Evolutionary conservation across 1,139 yeast genomes (phyloP), one percentile per base, ranked within the genome.

Genomic region (Protomyces inundatus): DNA sequence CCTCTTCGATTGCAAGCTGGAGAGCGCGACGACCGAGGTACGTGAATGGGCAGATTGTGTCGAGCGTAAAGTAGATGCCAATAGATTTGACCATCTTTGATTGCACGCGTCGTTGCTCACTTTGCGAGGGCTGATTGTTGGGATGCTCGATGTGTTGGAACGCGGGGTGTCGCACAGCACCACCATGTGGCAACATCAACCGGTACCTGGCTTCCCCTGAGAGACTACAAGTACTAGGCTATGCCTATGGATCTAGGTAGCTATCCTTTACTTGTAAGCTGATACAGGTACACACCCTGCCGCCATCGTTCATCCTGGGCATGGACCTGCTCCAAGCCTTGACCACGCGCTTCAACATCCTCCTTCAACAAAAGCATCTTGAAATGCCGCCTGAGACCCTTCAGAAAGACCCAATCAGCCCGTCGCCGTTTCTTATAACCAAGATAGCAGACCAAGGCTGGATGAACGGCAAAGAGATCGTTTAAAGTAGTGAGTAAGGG

Each of bases 61-160:
- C 61, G 16, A 57, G 55, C 5, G 61, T 57, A 48, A 57, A 57
- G 71, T 87, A 86, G 73, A 77, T 79, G n/a, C 87, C 93, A 73
- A 85, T 42, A 16, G 48, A 14, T 30, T 42, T 42, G 30, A 42
- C 32, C 48, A 39, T 42, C 30, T 14, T 42, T 30, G 23, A 23
- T 23, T 23, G 23, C 23, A 23, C 23, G 1, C 23, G 23, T 2
- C 23, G 23, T 23, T 23, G 23, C 23, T 23, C 23, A 23, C 23
- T 23, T 23, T 23, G 23, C 23, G 23, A 23, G 23, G 23, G 23
- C 23, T 1, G 23, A 2, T 23, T 23, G 23, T 23, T 23, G 23
- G 23, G 23, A 23, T 23, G 23, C 1, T 23, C 23, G 23, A 23
- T 1, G 23, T 23, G 23, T 23, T 23, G 23, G 23, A 23, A 23